A percentile compares a stretch with the other conserved stretches of the same genome.
These are phyloP conservation scores for Polytrichum formosum DNA, from an alignment of 225 moss, liverwort and hornwort genomes.

Conservation along the genomic window DNA sequence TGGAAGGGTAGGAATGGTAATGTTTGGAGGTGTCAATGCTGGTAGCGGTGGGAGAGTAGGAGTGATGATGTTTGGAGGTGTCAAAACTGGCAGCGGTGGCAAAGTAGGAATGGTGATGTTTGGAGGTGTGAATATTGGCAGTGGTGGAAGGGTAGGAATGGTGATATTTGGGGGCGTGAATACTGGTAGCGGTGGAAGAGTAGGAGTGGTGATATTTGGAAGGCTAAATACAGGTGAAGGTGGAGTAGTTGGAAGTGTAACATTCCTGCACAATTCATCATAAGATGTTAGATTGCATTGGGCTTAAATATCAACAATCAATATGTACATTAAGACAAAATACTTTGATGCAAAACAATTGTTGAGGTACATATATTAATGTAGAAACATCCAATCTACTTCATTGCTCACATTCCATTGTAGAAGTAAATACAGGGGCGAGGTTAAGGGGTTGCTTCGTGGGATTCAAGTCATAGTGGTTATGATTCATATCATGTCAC, in stretches of 20 bases:
- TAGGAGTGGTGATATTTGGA: not conserved
- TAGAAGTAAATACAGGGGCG: too few relatives aligned
- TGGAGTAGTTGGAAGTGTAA: not conserved
- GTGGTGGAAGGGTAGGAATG: slow-evolving; percentile 4
- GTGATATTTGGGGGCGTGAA: slow-evolving; percentile 6
- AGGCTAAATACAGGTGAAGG: not conserved
- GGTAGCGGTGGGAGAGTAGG: not conserved
- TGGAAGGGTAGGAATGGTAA: not conserved
- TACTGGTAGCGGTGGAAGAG: not conserved
- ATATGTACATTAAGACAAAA: too few relatives aligned
- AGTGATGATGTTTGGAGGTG: not conserved
- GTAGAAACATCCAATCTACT: too few relatives aligned
- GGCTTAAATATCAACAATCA: too few relatives aligned
- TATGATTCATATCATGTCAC: too few relatives aligned
- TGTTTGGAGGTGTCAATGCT: not conserved
- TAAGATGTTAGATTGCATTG: too few relatives aligned
- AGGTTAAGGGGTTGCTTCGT: too few relatives aligned
- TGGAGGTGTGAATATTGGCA: not conserved
- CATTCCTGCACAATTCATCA: slow-evolving; percentile 7
- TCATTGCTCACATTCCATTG: too few relatives aligned
- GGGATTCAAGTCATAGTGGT: too few relatives aligned
- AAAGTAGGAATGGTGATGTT: too few relatives aligned
- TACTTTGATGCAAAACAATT: too few relatives aligned
- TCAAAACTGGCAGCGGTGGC: not conserved
- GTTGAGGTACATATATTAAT: too few relatives aligned